Base-by-base conservation (phyloP, 495 filamentous ascomycete genomes). In the Paragyromitra xinjiangensis region DNA sequence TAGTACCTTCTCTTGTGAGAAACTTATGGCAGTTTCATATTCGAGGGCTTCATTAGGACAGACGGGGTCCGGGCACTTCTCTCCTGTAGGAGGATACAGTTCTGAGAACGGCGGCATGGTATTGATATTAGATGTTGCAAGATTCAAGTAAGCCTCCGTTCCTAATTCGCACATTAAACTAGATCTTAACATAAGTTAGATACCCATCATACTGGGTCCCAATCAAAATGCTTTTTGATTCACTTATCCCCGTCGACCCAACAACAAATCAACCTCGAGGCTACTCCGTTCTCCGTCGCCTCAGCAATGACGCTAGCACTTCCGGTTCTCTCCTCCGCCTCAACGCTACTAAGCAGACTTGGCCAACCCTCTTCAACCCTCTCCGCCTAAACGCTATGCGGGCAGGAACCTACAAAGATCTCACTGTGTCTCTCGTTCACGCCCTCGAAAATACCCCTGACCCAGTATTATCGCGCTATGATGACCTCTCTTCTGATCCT, bases 161-260 rank as follows among this genome's bases (percentile, higher is more conserved):
- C 16, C 16, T 11, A 11, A 29, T 8, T 56, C 42, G 22, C 66
- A 44, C 22, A 79, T 55, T 42, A 22, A 7, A n/a, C 3, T 51
- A 51, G 16, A 7, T 39, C n/a, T 61, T 75, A 55, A 78, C 53
- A 5, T 26, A 14, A 7, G 22, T 24, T 24, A 79, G 77, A 45
- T 80, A 80, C 39, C 79, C 79, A 16, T 80, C 78, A 44, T 81
- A 81, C 64, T 82, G 81, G 81, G 80, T 82, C 26, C 77, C 80
- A 24, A 77, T 82, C n/a, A 59, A 56, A 34, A 44, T 68, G n/a
- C 65, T 82, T 8, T 82, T 75, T 40, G 80, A 77, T 37, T 61
- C 70, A 26, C 64, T 82, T 16, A 62, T 76, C 22, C 81, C 81
- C n/a, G 39, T 73, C 40, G 81, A 82, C 40, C 61, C 77, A 24